These are phyloP conservation scores for Gaeumannomyces tritici DNA, from an alignment of 2,329 filamentous ascomycete species.

Conservation along the genomic window DNA sequence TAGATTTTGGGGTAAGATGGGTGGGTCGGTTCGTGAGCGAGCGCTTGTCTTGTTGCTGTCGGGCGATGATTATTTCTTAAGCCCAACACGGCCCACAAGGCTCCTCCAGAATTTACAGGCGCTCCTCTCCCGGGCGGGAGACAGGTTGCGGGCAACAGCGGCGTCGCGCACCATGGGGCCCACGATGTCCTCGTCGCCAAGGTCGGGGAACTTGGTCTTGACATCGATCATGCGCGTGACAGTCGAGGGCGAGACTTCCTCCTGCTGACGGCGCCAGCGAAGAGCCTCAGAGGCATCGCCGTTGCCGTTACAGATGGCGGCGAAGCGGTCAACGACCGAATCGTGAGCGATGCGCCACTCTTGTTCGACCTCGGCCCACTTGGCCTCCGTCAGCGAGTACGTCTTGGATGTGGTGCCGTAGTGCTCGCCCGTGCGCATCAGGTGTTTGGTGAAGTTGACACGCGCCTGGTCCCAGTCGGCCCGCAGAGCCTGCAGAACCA, in stretches of 20 bases:
- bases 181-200: conserved; percentile 87
- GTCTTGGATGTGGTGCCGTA: conserved; percentile 86
- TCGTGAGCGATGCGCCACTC: conserved; percentile 66
- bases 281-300: conserved; percentile 14
- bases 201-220: conserved; percentile 75
- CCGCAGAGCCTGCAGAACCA: conserved; percentile 52
- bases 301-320: conserved; percentile 21
- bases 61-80: conserved; percentile 16
- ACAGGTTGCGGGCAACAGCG: conserved; percentile 37
- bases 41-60: background rate
- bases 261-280: conserved; percentile 30
- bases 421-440: conserved; percentile 80
- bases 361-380: conserved; percentile 74
- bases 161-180: conserved; percentile 71
- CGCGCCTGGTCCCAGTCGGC: conserved; percentile 76
- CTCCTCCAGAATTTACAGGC: conserved; percentile 36
- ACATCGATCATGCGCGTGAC: conserved; percentile 62
- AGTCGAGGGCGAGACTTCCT: conserved; percentile 45
- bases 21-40: no score
- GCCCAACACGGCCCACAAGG: conserved; percentile 34
- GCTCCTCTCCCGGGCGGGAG: conserved; percentile 28
- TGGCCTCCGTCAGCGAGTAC: conserved; percentile 74
- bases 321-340: conserved; percentile 45
- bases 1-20: no score
- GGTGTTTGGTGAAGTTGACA: conserved; percentile 80